Evolutionary conservation across 305 asterid species (phyloP), one percentile per base, ranked within the genome.

Genomic region (Solanum aculeatissimum): DNA sequence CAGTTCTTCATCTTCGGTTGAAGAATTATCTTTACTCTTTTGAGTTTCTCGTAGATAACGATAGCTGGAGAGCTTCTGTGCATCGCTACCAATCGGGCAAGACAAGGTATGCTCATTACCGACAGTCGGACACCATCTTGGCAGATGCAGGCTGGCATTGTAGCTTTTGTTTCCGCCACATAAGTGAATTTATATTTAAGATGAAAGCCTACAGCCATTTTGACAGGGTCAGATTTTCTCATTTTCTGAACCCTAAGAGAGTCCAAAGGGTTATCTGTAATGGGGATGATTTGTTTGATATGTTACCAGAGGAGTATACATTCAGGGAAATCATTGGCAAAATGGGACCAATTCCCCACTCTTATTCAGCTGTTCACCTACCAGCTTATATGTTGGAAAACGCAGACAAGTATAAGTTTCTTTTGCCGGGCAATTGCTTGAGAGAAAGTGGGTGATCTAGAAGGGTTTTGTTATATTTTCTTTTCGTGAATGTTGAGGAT

Each of bases 81-180:
- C 99, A 96, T 60, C 77, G 91, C 18, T 96, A 96, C 80, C 94
- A 92, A 42, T 91, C 97, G 2, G 98, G 99, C 4, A 96, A 96
- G 86, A 96, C 98, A 3, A 92, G 87, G 75, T 96, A 96, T 55
- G 99, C 98, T 0, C 98, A 96, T 85, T 96, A 94, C 84, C 87
- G 99, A 14, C 99, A 96, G 86, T 92, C 98, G 0, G 99, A 93
- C 11, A 89, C 83, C 14, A 91, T 94, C 42, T 88, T 96, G 91
- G 93, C 93, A 1, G 99, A 96, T 54, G 92, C 99, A 3, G 99
- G 99, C 72, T 95, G 99, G 99, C 99, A 95, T 80, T 95, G 98
- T 53, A 95, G 98, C 94, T 95, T 95, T 88, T 94, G 98, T 90
- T 95, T 95, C 88, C 88, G 96, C 53, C 91, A 42, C 32, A 90